These are phyloP conservation scores for Trichosporon asahii DNA, from an alignment of 1,284 basidiomycete genomes.

Conservation along the genomic window DNA sequence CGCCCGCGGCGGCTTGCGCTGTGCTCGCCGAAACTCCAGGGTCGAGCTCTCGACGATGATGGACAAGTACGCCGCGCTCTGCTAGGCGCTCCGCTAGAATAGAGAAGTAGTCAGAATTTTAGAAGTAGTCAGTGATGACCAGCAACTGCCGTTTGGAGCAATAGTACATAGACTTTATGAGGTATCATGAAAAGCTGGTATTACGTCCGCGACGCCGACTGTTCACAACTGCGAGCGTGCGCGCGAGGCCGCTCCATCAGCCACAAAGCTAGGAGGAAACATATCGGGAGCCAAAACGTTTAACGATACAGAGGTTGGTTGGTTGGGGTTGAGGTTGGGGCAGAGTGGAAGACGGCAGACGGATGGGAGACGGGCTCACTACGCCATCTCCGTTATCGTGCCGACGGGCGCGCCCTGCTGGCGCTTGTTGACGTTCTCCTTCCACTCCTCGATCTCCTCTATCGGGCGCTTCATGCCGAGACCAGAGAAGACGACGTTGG, in stretches of 20 bases:
- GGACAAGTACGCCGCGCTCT: no score
- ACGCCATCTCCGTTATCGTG: slow-evolving; percentile 19
- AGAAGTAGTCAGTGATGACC: no score
- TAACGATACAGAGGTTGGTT: not conserved
- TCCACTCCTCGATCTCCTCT: slow-evolving; percentile 36
- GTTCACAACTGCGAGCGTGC: not conserved
- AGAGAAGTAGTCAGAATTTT: no score
- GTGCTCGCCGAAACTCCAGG: no score
- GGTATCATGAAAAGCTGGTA: not conserved
- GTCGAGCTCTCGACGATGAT: no score
- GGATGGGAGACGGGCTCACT: not conserved
- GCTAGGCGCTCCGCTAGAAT: no score
- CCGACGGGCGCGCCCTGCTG: slow-evolving; percentile 14
- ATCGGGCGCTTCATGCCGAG: slow-evolving; percentile 37
- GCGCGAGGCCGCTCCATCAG: no score
- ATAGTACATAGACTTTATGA: not conserved
- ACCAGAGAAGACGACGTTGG: slow-evolving; percentile 37
- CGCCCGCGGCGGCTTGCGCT: no score
- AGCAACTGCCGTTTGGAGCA: not conserved
- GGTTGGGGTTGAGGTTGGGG: not conserved
- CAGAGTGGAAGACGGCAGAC: not conserved
- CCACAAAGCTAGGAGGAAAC: no score
- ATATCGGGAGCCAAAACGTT: not conserved
- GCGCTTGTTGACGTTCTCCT: slow-evolving; percentile 19
- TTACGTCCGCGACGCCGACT: not conserved